phyloP scores from a whole-genome alignment of 2,329 filamentous ascomycete species.

The Trematosphaeria pertusa region DNA sequence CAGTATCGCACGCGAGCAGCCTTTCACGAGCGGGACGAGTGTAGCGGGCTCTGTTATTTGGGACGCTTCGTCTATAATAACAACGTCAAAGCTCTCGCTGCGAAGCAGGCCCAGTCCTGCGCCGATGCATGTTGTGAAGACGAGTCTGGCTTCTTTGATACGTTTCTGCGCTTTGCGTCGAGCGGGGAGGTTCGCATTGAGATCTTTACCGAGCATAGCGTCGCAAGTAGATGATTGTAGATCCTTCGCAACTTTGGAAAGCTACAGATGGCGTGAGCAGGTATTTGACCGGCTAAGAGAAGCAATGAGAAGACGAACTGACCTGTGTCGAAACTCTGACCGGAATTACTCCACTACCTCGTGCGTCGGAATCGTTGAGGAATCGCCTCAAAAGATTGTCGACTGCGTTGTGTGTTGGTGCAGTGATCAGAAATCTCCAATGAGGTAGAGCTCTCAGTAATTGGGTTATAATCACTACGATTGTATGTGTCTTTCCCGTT shows the following conservation, averaged over 20 bases:
- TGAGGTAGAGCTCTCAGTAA: constrained; percentile 33
- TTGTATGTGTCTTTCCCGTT: constrained; percentile 55
- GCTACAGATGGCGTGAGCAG: constrained; percentile 10
- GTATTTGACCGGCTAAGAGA: not conserved
- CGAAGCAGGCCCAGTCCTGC: constrained; percentile 53
- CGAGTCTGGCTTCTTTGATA: constrained; percentile 46
- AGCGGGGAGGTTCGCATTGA: constrained; percentile 29
- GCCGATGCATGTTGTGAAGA: constrained; percentile 57
- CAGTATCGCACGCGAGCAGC: constrained; percentile 52
- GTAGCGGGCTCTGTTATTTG: constrained; percentile 53
- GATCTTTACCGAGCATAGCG: constrained; percentile 45
- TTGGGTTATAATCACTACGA: constrained; percentile 48
- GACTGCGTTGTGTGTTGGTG: constrained; percentile 56
- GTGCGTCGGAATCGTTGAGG: constrained; percentile 10
- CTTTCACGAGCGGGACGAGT: constrained; percentile 44
- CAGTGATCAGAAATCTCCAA: constrained; percentile 48
- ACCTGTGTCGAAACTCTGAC: constrained; percentile 31
- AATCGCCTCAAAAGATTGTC: constrained; percentile 51
- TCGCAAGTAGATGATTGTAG: constrained; percentile 32
- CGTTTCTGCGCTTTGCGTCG: constrained; percentile 48
- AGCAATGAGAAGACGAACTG: constrained; percentile 4
- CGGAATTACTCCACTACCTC: constrained; percentile 15
- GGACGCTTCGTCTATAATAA: constrained; percentile 57
- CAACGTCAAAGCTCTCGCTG: constrained; percentile 47
- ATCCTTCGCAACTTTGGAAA: constrained; percentile 29